These are phyloP conservation scores for Trichoderma asperelloides DNA, from an alignment of 495 filamentous ascomycete genomes.

Conservation along the genomic window DNA sequence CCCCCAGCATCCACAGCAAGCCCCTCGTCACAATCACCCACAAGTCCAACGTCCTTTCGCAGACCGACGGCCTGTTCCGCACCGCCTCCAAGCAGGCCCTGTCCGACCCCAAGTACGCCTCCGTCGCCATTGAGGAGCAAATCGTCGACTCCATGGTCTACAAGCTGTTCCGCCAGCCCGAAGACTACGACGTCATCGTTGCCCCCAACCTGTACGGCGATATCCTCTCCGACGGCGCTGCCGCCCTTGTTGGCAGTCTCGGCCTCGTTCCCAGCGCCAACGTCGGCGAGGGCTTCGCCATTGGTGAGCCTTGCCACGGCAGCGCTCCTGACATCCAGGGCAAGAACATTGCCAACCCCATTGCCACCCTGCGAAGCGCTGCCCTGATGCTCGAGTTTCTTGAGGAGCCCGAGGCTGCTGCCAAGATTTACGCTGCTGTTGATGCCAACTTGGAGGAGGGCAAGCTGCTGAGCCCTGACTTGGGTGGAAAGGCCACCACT, in stretches of 20 bases:
- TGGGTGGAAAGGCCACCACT: slow-evolving; percentile 83
- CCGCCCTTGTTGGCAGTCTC: slow-evolving; percentile 86
- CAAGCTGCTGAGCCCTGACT: slow-evolving; percentile 74
- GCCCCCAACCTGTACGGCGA: slow-evolving; percentile 98
- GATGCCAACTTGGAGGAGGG: slow-evolving; percentile 85
- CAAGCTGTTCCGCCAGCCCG: slow-evolving; percentile 95
- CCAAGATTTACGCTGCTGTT: slow-evolving; percentile 80
- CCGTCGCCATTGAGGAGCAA: slow-evolving; percentile 80
- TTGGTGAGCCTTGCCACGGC: slow-evolving; percentile 97
- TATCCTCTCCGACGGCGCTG: slow-evolving; percentile 90
- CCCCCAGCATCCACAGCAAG: slow-evolving; percentile 47
- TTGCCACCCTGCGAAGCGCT: slow-evolving; percentile 85
- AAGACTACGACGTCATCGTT: slow-evolving; percentile 93
- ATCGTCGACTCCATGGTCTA: slow-evolving; percentile 99
- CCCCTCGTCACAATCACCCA: slow-evolving; percentile 94
- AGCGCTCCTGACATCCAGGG: slow-evolving; percentile 94
- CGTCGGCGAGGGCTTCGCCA: slow-evolving; percentile 88
- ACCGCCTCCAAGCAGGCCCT: slow-evolving; percentile 66
- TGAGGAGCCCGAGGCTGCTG: slow-evolving; percentile 74
- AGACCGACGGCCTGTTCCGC: slow-evolving; percentile 95
- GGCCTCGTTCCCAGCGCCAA: slow-evolving; percentile 95
- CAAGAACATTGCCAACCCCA: slow-evolving; percentile 85
- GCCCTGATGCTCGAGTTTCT: slow-evolving; percentile 96
- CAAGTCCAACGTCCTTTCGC: slow-evolving; percentile 94
- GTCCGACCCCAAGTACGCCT: slow-evolving; percentile 47